A percentile compares a stretch with the other conserved stretches of the same genome.
Evolutionary conservation across 805 yeast species (phyloP).

Genomic region (Torulaspora maleeae): DNA sequence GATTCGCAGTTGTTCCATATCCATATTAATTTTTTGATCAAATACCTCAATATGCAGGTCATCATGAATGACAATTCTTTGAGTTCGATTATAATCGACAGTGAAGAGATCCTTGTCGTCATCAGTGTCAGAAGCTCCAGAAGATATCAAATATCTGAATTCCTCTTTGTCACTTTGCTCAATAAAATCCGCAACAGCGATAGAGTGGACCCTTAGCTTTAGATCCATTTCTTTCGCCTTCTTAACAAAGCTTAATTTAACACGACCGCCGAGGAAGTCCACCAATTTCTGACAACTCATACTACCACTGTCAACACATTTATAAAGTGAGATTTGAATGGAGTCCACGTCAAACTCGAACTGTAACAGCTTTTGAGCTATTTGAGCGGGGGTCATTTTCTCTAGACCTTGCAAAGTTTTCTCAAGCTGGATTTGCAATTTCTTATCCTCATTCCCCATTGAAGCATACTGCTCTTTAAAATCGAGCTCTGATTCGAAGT

Average conservation of each 20-base stretch:
- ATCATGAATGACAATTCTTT: slow-evolving; percentile 53
- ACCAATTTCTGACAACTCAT: slow-evolving; percentile 63
- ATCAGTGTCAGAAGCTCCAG: slow-evolving; percentile 44
- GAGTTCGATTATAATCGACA: slow-evolving; percentile 53
- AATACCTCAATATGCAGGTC: slow-evolving; percentile 54
- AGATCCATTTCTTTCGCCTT: slow-evolving; percentile 60
- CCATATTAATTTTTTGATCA: slow-evolving; percentile 70
- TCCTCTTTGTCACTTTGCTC: slow-evolving; percentile 58
- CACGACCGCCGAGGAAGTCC: slow-evolving; percentile 64
- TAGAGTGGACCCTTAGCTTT: slow-evolving; percentile 56
- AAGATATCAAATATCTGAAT: slow-evolving; percentile 64
- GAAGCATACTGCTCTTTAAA: slow-evolving; percentile 5
- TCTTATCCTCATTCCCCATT: slow-evolving; percentile 16
- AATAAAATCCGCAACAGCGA: slow-evolving; percentile 70
- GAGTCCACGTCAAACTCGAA: slow-evolving; percentile 63
- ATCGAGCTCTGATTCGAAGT: slow-evolving; percentile 34
- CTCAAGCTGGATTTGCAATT: slow-evolving; percentile 27
- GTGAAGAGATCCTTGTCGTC: slow-evolving; percentile 50
- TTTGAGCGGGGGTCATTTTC: slow-evolving; percentile 42
- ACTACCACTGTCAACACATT: slow-evolving; percentile 60
- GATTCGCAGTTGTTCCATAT: slow-evolving; percentile 72
- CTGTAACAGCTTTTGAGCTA: slow-evolving; percentile 62
- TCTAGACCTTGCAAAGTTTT: slow-evolving; percentile 29
- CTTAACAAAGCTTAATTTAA: slow-evolving; percentile 56
- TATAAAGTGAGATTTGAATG: slow-evolving; percentile 56